Percentiles rank a stretch among this genome's conserved stretches.
Evolutionary conservation across 129 eudicot genomes (phyloP).

Genomic region (Ambrosia trifida): DNA sequence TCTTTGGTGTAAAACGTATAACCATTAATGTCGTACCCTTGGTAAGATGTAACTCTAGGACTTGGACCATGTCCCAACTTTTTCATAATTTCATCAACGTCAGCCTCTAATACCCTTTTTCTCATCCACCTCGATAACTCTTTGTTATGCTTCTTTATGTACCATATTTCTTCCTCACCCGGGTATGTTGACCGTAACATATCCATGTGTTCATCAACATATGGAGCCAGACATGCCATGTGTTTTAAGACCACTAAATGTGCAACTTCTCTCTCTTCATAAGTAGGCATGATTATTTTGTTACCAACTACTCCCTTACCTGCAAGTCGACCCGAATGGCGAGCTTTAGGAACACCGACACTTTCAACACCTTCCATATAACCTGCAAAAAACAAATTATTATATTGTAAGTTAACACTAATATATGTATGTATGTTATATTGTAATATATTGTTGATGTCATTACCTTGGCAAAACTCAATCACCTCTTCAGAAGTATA

Average conservation of each 20-base stretch:
- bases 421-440: no score
- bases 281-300: neutral
- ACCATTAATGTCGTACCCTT: no score
- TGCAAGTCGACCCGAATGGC: neutral
- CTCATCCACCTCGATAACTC: neutral
- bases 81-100: neutral
- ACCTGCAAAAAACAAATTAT: no score
- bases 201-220: neutral
- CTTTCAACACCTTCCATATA: no score
- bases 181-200: neutral
- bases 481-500: no score
- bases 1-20: neutral
- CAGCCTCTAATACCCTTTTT: neutral
- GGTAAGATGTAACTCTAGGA: no score
- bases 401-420: neutral
- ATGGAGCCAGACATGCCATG: no score
- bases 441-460: neutral
- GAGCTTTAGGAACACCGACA: neutral
- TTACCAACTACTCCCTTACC: neutral
- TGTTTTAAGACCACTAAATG: slow-evolving; percentile 7
- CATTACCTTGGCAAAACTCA: neutral
- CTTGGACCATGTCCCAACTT: no score
- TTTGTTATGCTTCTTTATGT: neutral
- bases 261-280: neutral
- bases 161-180: neutral